These are phyloP conservation scores for Erodium maritimum DNA, from an alignment of 345 rosid species.

Conservation along the genomic window DNA sequence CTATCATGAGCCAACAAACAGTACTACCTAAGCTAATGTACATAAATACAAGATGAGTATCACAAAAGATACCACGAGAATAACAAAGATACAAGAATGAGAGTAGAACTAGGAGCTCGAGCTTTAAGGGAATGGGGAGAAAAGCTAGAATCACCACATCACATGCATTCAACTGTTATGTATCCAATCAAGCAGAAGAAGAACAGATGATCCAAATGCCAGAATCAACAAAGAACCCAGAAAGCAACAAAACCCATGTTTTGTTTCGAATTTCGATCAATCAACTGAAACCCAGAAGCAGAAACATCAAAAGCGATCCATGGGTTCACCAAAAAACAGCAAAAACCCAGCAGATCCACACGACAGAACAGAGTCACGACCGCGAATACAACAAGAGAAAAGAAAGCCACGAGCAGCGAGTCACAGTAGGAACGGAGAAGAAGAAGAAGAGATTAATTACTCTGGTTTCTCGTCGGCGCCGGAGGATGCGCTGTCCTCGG, in stretches of 20 bases:
- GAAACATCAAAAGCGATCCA: constrained; percentile 4
- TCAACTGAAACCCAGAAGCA: constrained; percentile 1
- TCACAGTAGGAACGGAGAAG: no score
- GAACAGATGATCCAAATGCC: neutral
- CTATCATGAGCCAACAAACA: no score
- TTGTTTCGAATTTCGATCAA: neutral
- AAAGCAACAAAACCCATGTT: neutral
- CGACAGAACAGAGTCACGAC: neutral
- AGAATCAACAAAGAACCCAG: neutral
- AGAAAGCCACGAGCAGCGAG: neutral
- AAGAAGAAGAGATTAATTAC: constrained; percentile 30
- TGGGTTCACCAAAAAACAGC: neutral
- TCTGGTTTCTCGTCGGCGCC: constrained; percentile 53
- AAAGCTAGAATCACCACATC: neutral
- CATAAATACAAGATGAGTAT: neutral
- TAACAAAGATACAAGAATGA: neutral
- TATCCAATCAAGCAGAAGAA: constrained; percentile 9
- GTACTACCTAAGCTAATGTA: neutral
- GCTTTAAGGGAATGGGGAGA: neutral
- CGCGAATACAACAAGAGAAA: constrained; percentile 11
- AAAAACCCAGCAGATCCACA: neutral
- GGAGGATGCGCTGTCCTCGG: constrained; percentile 41
- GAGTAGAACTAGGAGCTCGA: neutral
- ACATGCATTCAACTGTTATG: constrained; percentile 28
- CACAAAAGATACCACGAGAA: no score